Evolutionary conservation across 2,329 filamentous ascomycete species (phyloP).

Genomic region (Elsinoe perseae): DNA sequence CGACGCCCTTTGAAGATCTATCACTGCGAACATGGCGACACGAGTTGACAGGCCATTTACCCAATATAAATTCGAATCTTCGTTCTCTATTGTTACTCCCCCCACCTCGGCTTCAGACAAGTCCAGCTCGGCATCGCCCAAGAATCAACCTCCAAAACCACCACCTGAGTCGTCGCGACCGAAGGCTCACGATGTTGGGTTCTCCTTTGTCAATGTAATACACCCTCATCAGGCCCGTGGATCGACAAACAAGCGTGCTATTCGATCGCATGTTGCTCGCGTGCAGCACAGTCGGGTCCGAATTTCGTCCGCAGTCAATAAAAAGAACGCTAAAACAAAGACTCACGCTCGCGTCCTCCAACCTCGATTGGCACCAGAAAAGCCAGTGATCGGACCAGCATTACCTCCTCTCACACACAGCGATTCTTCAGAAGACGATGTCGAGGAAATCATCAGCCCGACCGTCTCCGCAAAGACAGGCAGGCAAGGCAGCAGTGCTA

Average conservation of each 20-base stretch:
- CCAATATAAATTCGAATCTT: neutral
- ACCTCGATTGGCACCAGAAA: neutral
- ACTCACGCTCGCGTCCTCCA: neutral
- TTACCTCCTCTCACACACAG: neutral
- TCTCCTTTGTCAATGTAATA: constrained; percentile 9
- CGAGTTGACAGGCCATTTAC: neutral
- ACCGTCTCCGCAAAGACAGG: neutral
- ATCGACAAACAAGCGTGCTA: constrained; percentile 3
- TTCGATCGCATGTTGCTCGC: constrained; percentile 11
- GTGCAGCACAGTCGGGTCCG: constrained; percentile 8
- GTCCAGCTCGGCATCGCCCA: neutral
- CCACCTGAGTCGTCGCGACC: neutral
- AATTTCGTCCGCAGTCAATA: neutral
- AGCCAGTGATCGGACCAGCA: neutral
- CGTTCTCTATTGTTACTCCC: neutral
- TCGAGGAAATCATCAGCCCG: constrained; percentile 2
- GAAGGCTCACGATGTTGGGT: constrained; percentile 2
- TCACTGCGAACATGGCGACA: neutral
- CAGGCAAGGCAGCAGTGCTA: neutral
- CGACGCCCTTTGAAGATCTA: neutral
- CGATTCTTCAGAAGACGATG: neutral
- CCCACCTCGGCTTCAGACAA: neutral
- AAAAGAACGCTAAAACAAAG: constrained; percentile 1
- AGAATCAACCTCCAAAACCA: neutral
- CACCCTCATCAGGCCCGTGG: constrained; percentile 3